These are phyloP conservation scores for Coelastrella sp. DNA, from an alignment of 139 green algal genomes.

Conservation along the genomic window DNA sequence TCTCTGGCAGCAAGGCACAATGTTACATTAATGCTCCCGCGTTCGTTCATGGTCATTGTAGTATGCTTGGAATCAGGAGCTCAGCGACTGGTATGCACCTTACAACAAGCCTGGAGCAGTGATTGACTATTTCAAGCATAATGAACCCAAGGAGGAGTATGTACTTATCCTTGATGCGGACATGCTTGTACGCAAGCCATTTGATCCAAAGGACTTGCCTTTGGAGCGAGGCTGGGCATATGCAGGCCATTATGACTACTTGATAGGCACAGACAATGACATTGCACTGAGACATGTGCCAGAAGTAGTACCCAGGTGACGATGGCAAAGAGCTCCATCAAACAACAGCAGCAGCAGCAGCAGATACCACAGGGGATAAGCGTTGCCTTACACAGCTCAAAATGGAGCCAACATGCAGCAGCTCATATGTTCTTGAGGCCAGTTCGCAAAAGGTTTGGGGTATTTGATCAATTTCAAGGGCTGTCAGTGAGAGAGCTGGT, in stretches of 20 bases:
- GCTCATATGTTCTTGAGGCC: too few species aligned
- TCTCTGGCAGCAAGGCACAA: too few species aligned
- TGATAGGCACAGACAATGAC: slow-evolving; percentile 35
- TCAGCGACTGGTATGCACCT: slow-evolving; percentile 49
- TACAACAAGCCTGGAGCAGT: slow-evolving; percentile 86
- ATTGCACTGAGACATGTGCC: slow-evolving; percentile 45
- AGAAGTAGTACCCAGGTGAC: slow-evolving; percentile 25
- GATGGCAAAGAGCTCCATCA: too few species aligned
- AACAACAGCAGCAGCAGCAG: too few species aligned
- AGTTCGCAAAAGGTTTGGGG: neutral
- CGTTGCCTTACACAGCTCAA: too few species aligned
- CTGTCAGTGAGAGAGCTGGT: too few species aligned
- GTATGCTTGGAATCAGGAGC: slow-evolving; percentile 34
- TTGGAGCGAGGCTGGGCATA: slow-evolving; percentile 57
- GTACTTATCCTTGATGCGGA: slow-evolving; percentile 70
- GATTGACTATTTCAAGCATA: slow-evolving; percentile 72
- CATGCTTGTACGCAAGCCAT: slow-evolving; percentile 69
- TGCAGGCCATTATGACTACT: slow-evolving; percentile 52
- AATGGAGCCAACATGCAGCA: too few species aligned
- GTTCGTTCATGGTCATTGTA: too few species aligned
- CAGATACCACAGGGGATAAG: too few species aligned
- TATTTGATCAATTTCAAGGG: neutral
- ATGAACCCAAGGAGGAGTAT: slow-evolving; percentile 64
- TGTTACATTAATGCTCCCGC: too few species aligned
- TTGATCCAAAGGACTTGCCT: slow-evolving; percentile 56